Evolutionary conservation across 768 basidiomycete genomes (phyloP).

Genomic region (Tulasnella sp.): DNA sequence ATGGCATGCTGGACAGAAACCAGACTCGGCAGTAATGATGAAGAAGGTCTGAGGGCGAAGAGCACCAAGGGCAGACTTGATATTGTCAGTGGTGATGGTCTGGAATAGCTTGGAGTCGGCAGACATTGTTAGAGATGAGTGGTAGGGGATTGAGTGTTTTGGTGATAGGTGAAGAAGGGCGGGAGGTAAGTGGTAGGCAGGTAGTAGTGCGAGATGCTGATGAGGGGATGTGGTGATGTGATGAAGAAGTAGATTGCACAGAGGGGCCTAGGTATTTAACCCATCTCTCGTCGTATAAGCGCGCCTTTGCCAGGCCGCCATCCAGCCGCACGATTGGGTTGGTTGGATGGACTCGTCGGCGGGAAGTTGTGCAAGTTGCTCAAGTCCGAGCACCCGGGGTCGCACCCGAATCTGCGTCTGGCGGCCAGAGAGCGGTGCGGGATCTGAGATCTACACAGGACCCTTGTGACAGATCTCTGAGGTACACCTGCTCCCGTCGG

Average conservation of each 20-base stretch:
- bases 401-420: no score
- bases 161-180: constrained; percentile 1
- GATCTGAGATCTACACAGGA: no score
- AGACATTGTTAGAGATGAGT: constrained; percentile 3
- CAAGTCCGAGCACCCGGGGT: no score
- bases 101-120: constrained; percentile 15
- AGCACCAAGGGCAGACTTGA: not conserved
- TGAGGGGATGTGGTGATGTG: not conserved
- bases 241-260: constrained; percentile 6
- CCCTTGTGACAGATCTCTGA: no score
- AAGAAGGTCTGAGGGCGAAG: not conserved
- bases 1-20: constrained; percentile 16
- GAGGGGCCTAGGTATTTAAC: constrained; percentile 4
- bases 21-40: constrained; percentile 15
- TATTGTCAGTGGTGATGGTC: constrained; percentile 15
- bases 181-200: no score
- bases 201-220: constrained; percentile 5
- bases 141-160: not conserved
- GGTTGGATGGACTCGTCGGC: not conserved
- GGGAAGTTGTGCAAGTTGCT: no score
- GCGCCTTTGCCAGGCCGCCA: not conserved
- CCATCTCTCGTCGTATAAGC: not conserved
- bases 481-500: no score
- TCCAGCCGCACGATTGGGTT: constrained; percentile 2
- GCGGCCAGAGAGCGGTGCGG: no score